These are phyloP conservation scores for Tylopilus plumbeoviolaceoides DNA, from an alignment of 768 basidiomycete genomes.

Conservation along the genomic window DNA sequence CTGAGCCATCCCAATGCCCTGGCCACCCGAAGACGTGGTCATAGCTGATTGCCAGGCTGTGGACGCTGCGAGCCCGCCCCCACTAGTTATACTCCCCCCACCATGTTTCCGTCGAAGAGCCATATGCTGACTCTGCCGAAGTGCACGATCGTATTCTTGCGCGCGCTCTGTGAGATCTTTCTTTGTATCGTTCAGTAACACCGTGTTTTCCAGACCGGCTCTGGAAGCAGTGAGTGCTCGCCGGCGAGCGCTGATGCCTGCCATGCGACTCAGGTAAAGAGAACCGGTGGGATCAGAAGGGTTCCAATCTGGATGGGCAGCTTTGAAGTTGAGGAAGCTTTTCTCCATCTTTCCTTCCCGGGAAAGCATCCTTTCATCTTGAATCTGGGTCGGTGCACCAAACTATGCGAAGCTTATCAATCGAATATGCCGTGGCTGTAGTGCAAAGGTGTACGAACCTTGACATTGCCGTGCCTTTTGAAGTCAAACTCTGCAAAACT, in stretches of 20 bases:
- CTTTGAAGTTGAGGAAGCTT: constrained; percentile 93
- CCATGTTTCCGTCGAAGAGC: constrained; percentile 41
- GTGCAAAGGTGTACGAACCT: constrained; percentile 41
- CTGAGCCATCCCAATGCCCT: constrained; percentile 52
- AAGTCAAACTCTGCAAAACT: constrained; percentile 99
- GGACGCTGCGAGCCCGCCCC: constrained; percentile 48
- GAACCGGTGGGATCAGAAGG: constrained; percentile 90
- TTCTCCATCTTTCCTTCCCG: constrained; percentile 99
- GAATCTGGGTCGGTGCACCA: constrained; percentile 70
- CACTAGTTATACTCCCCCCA: constrained; percentile 31
- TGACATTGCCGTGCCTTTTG: constrained; percentile 88
- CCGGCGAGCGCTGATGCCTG: constrained; percentile 54
- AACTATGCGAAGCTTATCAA: constrained; percentile 44
- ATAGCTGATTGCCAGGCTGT: constrained; percentile 41
- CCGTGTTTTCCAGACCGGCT: constrained; percentile 24
- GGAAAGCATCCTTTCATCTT: constrained; percentile 74
- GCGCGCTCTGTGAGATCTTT: constrained; percentile 48
- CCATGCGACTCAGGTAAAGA: constrained; percentile 82
- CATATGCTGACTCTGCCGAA: constrained; percentile 62
- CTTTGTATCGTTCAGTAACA: constrained; percentile 31
- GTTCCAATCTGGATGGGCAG: constrained; percentile 94
- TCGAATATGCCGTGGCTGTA: neutral
- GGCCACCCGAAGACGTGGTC: constrained; percentile 39
- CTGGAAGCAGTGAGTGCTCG: constrained; percentile 30
- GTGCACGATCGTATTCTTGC: constrained; percentile 73